Evolutionary conservation across 2,329 filamentous ascomycete species (phyloP), one percentile per base, ranked within the genome.

Genomic region (Achaetomium macrosporum): DNA sequence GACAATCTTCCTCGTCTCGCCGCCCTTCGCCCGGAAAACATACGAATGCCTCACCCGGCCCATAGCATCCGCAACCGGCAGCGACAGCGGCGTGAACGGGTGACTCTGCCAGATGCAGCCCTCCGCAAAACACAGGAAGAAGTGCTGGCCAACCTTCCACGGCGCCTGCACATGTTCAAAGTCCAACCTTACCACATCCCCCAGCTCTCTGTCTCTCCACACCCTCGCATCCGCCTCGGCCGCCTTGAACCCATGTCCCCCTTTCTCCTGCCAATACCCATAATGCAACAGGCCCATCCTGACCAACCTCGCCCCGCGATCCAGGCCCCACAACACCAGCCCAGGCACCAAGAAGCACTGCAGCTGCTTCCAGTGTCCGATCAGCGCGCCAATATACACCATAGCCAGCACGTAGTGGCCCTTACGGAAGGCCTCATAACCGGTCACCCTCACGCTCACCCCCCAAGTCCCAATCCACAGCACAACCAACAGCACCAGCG

Each of bases 391-490:
- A 12, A 90, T 79, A 66, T 88, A 91, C 5, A 90, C 66, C 71
- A 86, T 81, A 11, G 86, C 87, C 2, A 90, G 72, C 12, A 89
- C 72, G 60, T 88, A 88, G 64, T 90, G 87, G 0, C 79, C 71
- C 64, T 88, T 89, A 56, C 85, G 78, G 73, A 90, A 90, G 68
- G 86, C 83, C 62, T 90, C 87, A 66, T 91, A 89, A 2, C 87
- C 87, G 0, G 84, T 88, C 44, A 77, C 68, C 9, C 51, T 43
- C 53, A 90, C 85, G 1, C 76, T 83, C 65, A 73, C 75, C 12
- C 74, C 73, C 0, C 74, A 76, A 54, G 82, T 84, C 48, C 87
- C 71, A 5, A 82, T 63, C 53, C 83, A 78, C 1, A 90, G 68
- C 13, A 87, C 66, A 0, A 80, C 73, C 0, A 90, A 68, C 5